Percentiles rank a stretch among this genome's conserved stretches.
Conservation (phyloP, 257 asterid genomes). For the Solanum sejunctum region DNA sequence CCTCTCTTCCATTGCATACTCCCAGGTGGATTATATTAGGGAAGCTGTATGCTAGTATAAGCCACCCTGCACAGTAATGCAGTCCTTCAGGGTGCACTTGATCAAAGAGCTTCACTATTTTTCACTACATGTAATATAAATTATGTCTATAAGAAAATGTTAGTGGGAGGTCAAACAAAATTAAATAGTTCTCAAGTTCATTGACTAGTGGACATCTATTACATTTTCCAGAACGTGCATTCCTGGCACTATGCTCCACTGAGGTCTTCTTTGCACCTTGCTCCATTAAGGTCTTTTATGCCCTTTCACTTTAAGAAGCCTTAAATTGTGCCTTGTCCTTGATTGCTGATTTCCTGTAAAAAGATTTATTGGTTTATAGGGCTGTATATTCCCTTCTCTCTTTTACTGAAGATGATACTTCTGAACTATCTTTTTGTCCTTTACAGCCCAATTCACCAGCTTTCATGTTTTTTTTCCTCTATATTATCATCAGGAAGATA, state of each 20-base stretch:
- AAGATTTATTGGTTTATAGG: neutral
- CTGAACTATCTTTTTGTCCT: neutral
- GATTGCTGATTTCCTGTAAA: neutral
- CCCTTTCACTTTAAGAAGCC: neutral
- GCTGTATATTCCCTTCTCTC: neutral
- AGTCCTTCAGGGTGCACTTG: neutral
- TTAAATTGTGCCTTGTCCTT: neutral
- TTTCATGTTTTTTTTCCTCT: neutral
- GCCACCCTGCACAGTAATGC: neutral
- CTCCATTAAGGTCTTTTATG: neutral
- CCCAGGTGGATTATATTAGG: neutral
- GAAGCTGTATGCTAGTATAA: neutral
- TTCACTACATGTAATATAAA: neutral
- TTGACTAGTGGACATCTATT: neutral
- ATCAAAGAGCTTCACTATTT: neutral
- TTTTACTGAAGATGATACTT: neutral
- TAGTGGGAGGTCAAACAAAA: neutral
- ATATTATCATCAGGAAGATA: conserved; percentile 58
- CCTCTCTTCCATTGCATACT: neutral
- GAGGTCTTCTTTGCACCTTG: neutral
- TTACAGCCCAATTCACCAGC: neutral
- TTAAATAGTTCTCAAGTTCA: neutral
- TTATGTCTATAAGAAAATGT: neutral
- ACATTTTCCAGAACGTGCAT: neutral
- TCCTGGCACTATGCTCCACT: neutral